These are phyloP conservation scores for Plantago elongata DNA, from an alignment of 257 asterid genomes.

Conservation along the genomic window DNA sequence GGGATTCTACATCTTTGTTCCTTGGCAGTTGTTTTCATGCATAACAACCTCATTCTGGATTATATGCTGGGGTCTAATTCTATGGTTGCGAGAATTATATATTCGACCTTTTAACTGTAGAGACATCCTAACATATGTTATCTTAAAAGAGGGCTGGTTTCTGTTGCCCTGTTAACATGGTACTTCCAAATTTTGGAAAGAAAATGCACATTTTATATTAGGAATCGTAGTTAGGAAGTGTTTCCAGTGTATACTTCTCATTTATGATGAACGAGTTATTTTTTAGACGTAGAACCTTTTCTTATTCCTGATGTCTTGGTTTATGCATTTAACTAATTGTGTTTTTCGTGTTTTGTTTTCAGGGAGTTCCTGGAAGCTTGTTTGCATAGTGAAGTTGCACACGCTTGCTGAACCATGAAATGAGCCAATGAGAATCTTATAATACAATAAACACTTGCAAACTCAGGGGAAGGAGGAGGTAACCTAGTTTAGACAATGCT, in stretches of 20 bases:
- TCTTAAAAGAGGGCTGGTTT: not conserved
- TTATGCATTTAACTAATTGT: not conserved
- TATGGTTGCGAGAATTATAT: no score
- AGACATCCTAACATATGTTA: not conserved
- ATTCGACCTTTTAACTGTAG: not conserved
- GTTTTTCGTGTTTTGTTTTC: not conserved
- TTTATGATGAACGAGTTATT: no score
- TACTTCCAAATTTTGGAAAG: not conserved
- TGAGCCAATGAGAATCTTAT: not conserved
- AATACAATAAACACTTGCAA: constrained; percentile 5
- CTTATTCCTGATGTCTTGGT: not conserved
- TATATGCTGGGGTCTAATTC: no score
- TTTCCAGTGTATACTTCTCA: no score
- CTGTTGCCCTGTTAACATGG: not conserved
- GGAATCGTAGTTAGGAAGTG: not conserved
- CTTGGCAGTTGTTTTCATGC: no score
- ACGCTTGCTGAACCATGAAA: constrained; percentile 18
- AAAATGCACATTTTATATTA: not conserved
- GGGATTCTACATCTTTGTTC: no score
- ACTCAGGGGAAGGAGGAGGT: constrained; percentile 6
- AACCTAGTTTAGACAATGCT: not conserved
- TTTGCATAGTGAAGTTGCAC: constrained; percentile 13
- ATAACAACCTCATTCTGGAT: no score
- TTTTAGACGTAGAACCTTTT: no score
- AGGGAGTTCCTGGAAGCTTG: constrained; percentile 2